These are phyloP conservation scores for Lasiodiplodia citricola DNA, from an alignment of 2,329 filamentous ascomycete genomes.

Conservation along the genomic window DNA sequence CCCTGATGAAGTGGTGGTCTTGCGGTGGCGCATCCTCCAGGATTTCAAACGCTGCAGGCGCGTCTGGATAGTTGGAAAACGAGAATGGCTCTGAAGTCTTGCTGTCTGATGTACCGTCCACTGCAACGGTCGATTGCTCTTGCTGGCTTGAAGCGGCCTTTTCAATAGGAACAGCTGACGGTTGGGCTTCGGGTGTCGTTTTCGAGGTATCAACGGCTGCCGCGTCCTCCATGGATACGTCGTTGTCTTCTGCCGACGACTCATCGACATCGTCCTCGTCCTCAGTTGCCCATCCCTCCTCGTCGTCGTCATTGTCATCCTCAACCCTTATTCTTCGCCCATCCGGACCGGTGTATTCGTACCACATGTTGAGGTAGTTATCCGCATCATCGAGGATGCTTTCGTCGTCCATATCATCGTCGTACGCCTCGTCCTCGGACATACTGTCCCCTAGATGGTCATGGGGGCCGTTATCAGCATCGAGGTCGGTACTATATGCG, in stretches of 20 bases:
- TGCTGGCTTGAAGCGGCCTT: background rate
- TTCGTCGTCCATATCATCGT: conserved; percentile 29
- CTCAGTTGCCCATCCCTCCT: conserved; percentile 34
- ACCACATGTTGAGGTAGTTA: conserved; percentile 32
- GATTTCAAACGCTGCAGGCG: conserved; percentile 39
- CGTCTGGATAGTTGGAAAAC: conserved; percentile 26
- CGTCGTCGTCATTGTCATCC: conserved; percentile 38
- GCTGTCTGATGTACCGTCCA: conserved; percentile 26
- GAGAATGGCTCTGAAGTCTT: conserved; percentile 19
- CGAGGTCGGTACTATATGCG: conserved; percentile 52
- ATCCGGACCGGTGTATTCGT: conserved; percentile 41
- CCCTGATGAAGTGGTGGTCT: conserved; percentile 44
- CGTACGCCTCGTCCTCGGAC: conserved; percentile 31
- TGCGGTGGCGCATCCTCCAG: conserved; percentile 42
- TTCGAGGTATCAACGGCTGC: conserved; percentile 39
- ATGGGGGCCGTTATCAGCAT: conserved; percentile 36
- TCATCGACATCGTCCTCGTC: conserved; percentile 36
- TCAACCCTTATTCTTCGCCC: conserved; percentile 38
- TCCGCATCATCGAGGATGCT: conserved; percentile 29
- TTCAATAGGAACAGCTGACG: conserved; percentile 32
- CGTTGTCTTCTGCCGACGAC: conserved; percentile 45
- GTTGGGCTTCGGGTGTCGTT: conserved; percentile 41
- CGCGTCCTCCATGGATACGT: conserved; percentile 40
- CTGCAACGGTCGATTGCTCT: background rate
- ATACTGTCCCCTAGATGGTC: conserved; percentile 15